These are phyloP conservation scores for Saccharum officinarum DNA, from an alignment of 176 grass and related monocot species.

Conservation along the genomic window DNA sequence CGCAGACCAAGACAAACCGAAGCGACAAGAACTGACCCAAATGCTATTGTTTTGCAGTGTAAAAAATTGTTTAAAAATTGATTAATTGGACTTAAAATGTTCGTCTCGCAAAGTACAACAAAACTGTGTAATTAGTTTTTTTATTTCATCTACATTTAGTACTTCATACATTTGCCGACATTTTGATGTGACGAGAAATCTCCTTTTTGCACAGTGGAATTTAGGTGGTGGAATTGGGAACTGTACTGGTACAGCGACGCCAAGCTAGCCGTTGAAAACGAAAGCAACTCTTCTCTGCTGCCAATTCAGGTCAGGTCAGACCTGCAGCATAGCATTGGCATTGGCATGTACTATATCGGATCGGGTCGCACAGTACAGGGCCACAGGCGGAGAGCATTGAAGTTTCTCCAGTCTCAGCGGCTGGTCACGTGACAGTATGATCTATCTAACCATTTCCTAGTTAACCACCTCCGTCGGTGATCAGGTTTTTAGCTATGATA, in stretches of 20 bases:
- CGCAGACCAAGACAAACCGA: constrained; percentile 33
- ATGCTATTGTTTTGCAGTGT: no score
- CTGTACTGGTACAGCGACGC: not conserved
- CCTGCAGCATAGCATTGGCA: not conserved
- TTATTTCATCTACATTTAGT: no score
- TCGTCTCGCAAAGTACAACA: no score
- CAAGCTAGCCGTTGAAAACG: constrained; percentile 44
- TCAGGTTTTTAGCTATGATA: constrained; percentile 21
- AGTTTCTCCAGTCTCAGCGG: not conserved
- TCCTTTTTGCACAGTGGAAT: no score
- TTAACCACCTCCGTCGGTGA: constrained; percentile 26
- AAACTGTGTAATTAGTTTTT: no score
- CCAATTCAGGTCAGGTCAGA: not conserved
- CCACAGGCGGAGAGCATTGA: not conserved
- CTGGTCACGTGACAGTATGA: constrained; percentile 16
- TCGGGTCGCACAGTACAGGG: no score
- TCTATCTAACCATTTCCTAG: not conserved
- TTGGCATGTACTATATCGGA: not conserved
- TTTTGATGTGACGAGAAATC: no score
- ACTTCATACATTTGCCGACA: no score
- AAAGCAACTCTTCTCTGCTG: constrained; percentile 19
- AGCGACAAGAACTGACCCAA: constrained; percentile 29
- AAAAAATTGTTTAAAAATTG: no score
- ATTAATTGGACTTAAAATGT: no score
- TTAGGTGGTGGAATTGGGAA: no score